phyloP scores from a whole-genome alignment of 2,329 filamentous ascomycete genomes.

The Tothia fuscella region DNA sequence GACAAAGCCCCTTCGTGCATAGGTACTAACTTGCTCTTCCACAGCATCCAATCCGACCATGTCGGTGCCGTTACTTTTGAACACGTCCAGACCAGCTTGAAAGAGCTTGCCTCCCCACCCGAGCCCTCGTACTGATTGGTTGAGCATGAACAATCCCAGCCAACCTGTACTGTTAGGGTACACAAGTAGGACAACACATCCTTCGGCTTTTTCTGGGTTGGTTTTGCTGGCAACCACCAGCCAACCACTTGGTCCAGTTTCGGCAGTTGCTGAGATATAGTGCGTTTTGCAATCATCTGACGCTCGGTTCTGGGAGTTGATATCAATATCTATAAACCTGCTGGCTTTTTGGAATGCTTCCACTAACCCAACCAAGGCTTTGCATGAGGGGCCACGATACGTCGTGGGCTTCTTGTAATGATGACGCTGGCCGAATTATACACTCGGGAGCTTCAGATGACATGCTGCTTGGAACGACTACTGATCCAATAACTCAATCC shows the following conservation, averaged over 20 bases:
- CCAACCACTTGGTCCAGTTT: conserved; percentile 19
- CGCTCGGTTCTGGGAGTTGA: conserved; percentile 22
- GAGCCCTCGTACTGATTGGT: conserved; percentile 19
- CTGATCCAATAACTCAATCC: too few relatives aligned
- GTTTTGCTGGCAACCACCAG: conserved; percentile 20
- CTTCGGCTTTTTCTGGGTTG: conserved; percentile 17
- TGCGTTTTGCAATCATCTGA: conserved; percentile 22
- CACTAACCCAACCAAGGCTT: conserved; percentile 22
- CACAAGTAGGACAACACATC: conserved; percentile 21
- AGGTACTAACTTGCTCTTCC: conserved; percentile 24
- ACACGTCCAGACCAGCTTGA: conserved; percentile 18
- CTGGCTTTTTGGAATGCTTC: neutral
- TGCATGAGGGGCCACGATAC: conserved; percentile 26
- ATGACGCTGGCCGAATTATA: conserved; percentile 16
- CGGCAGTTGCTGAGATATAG: conserved; percentile 14
- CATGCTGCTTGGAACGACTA: too few relatives aligned
- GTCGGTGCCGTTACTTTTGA: conserved; percentile 14
- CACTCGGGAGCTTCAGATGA: conserved; percentile 7
- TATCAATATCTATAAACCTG: conserved; percentile 2
- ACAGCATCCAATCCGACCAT: conserved; percentile 27
- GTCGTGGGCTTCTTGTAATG: conserved; percentile 16
- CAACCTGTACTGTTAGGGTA: conserved; percentile 27
- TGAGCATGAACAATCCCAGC: conserved; percentile 27
- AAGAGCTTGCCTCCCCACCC: conserved; percentile 24
- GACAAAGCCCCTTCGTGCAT: conserved; percentile 23